Evolutionary conservation across 1,284 basidiomycete genomes (phyloP).

Genomic region (Chalciporus sp.): DNA sequence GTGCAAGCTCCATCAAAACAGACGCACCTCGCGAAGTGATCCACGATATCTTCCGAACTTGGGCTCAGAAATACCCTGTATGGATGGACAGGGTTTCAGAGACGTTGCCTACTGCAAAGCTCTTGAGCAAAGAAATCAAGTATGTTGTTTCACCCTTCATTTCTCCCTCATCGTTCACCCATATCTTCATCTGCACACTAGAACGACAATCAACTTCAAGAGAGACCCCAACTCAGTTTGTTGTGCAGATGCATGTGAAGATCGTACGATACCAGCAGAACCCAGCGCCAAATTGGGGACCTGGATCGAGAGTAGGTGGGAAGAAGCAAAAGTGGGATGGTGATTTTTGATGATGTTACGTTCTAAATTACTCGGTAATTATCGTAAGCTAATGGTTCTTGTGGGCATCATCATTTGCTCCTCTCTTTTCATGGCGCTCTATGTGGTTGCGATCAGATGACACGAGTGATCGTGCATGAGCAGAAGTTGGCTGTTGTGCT

Average conservation of each 20-base stretch:
- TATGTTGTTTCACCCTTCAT: slow-evolving; percentile 37
- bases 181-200: slow-evolving; percentile 32
- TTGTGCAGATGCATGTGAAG: slow-evolving; percentile 64
- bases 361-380: too few relatives aligned
- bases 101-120: slow-evolving; percentile 63
- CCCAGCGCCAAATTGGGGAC: slow-evolving; percentile 92
- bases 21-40: slow-evolving; percentile 74
- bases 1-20: slow-evolving; percentile 90
- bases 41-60: slow-evolving; percentile 83
- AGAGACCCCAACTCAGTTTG: slow-evolving; percentile 68
- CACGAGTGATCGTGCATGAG: too few relatives aligned
- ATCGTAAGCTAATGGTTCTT: not conserved
- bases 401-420: too few relatives aligned
- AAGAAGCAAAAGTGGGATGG: slow-evolving; percentile 43
- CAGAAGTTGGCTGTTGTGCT: too few relatives aligned
- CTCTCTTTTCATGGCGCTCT: too few relatives aligned
- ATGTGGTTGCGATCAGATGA: too few relatives aligned
- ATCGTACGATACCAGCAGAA: slow-evolving; percentile 92
- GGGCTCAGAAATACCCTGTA: slow-evolving; percentile 83
- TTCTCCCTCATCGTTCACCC: not conserved
- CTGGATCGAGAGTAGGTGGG: slow-evolving; percentile 61
- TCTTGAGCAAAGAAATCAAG: slow-evolving; percentile 71
- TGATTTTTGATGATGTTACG: not conserved
- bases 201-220: slow-evolving; percentile 72
- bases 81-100: slow-evolving; percentile 79